Percentiles rank a stretch among this genome's conserved stretches.
These are phyloP conservation scores for Beauveria varroae DNA, from an alignment of 2,329 filamentous ascomycete genomes.

Conservation along the genomic window DNA sequence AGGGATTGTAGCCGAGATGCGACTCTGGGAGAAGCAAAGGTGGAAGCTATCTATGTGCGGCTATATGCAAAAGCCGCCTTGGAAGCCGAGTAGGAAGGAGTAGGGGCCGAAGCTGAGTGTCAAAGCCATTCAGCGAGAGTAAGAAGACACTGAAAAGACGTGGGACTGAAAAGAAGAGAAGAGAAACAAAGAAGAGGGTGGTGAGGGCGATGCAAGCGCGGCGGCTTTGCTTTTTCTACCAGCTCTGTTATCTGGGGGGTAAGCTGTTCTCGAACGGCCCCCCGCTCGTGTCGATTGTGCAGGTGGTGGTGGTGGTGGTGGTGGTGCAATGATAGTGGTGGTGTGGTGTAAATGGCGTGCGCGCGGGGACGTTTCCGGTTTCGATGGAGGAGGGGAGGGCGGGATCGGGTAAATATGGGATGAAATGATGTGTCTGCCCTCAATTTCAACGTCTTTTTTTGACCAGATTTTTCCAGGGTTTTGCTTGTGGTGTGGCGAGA, in stretches of 20 bases:
- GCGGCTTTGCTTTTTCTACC: neutral
- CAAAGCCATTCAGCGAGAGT: neutral
- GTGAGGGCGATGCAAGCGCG: neutral
- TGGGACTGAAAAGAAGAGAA: neutral
- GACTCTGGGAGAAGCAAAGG: neutral
- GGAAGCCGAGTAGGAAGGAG: no score
- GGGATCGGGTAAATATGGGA: no score
- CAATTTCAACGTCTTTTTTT: no score
- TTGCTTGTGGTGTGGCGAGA: neutral
- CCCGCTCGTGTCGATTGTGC: neutral
- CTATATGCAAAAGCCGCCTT: neutral
- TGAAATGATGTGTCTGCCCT: no score
- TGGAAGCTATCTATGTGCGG: neutral
- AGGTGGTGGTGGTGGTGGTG: neutral
- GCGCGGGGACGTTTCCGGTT: no score
- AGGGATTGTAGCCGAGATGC: neutral
- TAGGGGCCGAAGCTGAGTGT: neutral
- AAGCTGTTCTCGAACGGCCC: neutral
- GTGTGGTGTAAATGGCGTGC: no score
- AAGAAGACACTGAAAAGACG: no score
- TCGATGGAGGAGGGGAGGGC: no score
- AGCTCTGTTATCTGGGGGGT: constrained; percentile 1
- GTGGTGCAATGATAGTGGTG: no score
- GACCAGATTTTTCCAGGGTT: no score
- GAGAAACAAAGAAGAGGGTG: neutral